Evolutionary conservation across 345 rosid species (phyloP).

Genomic region (Populus deltoides): DNA sequence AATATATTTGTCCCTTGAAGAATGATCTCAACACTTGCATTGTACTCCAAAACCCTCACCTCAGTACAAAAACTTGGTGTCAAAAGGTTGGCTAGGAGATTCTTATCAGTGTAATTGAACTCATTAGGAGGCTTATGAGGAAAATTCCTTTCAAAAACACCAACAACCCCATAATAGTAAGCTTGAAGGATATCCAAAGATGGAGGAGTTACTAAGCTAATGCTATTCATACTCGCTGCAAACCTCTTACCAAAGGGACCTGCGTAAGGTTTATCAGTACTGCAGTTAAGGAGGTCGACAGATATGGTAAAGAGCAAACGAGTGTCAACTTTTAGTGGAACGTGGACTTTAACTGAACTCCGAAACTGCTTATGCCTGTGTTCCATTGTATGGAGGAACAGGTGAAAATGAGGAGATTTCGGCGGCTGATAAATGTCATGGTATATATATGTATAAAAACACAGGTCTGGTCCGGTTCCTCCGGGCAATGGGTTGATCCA

Average conservation of each 20-base stretch:
- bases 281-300: constrained; percentile 1
- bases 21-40: not conserved
- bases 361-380: not conserved
- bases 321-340: constrained; percentile 4
- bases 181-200: not conserved
- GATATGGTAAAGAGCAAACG: not conserved
- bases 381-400: not conserved
- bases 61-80: not conserved
- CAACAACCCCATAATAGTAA: not conserved
- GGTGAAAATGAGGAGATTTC: not conserved
- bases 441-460: too few relatives aligned
- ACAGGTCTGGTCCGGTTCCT: too few relatives aligned
- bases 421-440: not conserved
- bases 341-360: not conserved
- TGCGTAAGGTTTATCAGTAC: not conserved
- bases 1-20: constrained; percentile 10
- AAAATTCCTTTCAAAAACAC: not conserved
- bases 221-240: too few relatives aligned
- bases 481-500: too few relatives aligned
- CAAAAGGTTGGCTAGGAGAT: not conserved
- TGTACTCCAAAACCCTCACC: constrained; percentile 10
- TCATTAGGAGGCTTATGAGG: constrained; percentile 5
- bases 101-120: not conserved
- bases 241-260: too few relatives aligned
- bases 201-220: not conserved